phyloP scores from a whole-genome alignment of 1,284 basidiomycete genomes.

The Heterobasidion annosum region DNA sequence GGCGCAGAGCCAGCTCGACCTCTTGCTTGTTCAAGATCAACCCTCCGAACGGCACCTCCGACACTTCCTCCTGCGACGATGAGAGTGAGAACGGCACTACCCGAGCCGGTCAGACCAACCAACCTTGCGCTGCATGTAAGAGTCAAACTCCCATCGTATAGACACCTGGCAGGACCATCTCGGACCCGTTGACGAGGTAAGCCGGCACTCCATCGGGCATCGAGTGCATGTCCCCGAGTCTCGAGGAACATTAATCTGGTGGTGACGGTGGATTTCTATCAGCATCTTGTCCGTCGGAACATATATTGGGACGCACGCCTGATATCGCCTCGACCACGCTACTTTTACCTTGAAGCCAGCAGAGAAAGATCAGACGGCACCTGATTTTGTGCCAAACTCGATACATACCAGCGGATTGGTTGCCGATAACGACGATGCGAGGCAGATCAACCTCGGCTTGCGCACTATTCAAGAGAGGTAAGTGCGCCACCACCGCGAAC shows the following conservation, averaged over 20 bases:
- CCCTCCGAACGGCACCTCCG: conserved; percentile 26
- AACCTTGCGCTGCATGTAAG: conserved; percentile 5
- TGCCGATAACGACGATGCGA: conserved; percentile 28
- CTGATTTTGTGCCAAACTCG: neutral
- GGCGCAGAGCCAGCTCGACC: conserved; percentile 30
- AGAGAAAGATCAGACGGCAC: neutral
- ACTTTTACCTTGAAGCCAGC: conserved; percentile 20
- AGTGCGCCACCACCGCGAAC: neutral
- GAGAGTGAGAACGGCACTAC: neutral
- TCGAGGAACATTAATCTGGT: conserved; percentile 25
- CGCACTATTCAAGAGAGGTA: conserved; percentile 14
- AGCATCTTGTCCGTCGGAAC: neutral
- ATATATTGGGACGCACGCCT: conserved; percentile 17
- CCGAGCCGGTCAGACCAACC: too few relatives aligned
- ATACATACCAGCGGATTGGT: conserved; percentile 29
- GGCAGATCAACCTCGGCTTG: conserved; percentile 27
- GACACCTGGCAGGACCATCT: conserved; percentile 28
- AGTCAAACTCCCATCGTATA: conserved; percentile 25
- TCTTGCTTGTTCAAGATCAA: conserved; percentile 23
- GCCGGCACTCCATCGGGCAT: conserved; percentile 33
- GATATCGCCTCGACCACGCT: conserved; percentile 31
- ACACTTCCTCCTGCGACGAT: conserved; percentile 15
- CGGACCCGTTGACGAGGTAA: conserved; percentile 16
- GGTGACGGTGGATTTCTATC: neutral
- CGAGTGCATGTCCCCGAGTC: conserved; percentile 32